Percentiles rank a stretch among this genome's conserved stretches.
phyloP scores from a whole-genome alignment of 495 filamentous ascomycete species.

The Chaetomium tenue region DNA sequence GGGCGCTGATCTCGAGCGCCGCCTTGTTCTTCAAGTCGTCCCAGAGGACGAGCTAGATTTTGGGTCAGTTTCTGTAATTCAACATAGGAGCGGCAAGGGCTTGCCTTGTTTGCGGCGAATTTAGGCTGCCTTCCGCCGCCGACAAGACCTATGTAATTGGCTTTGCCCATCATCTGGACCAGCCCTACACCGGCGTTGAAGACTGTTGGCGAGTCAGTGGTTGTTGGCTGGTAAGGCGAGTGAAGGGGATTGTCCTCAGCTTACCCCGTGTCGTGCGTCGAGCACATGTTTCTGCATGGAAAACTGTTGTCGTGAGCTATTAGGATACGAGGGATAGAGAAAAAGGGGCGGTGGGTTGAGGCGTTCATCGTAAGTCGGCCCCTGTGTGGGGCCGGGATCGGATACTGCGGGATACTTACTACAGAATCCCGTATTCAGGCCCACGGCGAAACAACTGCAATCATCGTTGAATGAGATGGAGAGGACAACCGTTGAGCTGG shows the following conservation, averaged over 20 bases:
- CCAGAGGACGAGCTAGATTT: slow-evolving; percentile 75
- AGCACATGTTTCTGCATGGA: slow-evolving; percentile 72
- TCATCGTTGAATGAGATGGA: slow-evolving; percentile 87
- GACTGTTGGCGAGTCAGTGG: slow-evolving; percentile 50
- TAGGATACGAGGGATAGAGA: background rate
- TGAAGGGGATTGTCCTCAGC: slow-evolving; percentile 1
- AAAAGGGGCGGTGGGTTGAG: background rate
- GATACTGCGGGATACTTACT: slow-evolving; percentile 53
- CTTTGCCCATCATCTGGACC: slow-evolving; percentile 83
- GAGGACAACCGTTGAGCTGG: slow-evolving; percentile 70
- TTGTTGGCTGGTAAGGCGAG: background rate
- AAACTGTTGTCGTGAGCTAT: slow-evolving; percentile 53
- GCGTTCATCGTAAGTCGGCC: background rate
- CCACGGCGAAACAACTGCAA: slow-evolving; percentile 83
- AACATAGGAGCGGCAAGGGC: slow-evolving; percentile 17
- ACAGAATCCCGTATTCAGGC: slow-evolving; percentile 81
- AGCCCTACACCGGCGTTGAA: slow-evolving; percentile 82
- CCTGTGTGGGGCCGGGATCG: background rate
- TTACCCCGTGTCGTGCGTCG: slow-evolving; percentile 58
- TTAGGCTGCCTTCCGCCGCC: slow-evolving; percentile 86
- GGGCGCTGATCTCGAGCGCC: slow-evolving; percentile 55
- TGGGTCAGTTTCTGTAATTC: slow-evolving; percentile 8
- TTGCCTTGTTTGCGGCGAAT: slow-evolving; percentile 81
- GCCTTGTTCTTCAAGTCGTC: slow-evolving; percentile 78
- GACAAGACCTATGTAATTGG: slow-evolving; percentile 85